Evolutionary conservation across 176 grass and related monocot species (phyloP), one percentile per base, ranked within the genome.

Genomic region (Leersia perrieri): DNA sequence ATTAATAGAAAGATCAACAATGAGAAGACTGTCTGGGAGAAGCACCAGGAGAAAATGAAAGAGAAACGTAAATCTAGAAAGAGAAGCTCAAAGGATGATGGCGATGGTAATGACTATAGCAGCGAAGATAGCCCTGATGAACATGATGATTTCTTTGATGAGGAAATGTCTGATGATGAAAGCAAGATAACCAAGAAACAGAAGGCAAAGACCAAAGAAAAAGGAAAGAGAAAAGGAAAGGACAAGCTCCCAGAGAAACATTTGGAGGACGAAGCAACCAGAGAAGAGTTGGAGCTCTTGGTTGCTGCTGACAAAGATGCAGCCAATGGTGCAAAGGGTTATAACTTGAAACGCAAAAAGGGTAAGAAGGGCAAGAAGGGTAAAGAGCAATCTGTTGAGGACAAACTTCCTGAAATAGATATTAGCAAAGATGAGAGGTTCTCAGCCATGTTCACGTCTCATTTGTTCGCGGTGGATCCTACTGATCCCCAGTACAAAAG

Each of bases 401-500:
- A 87, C n/a, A 89, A 92, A 77, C 68, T 91, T 73, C 86, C 88
- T 4, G 78, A 92, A 31, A 82, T 94, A 29, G 83, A 98, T 83
- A 62, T 90, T 78, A 85, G 70, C 76, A 88, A 86, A 58, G 92
- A 98, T 65, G 83, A 85, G 16, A 91, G 95, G 74, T 98, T 98
- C 83, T 74, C 82, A 53, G 53, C 39, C 33, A 88, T 98, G 71
- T 81, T 90, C 31, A 85, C 60, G 0, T 98, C 95, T 72, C 86
- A 89, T 83, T 76, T 86, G n/a, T 94, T 77, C 16, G 88, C 90
- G 0, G 10, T 98, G 88, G 95, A 98, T 78, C 95, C 92, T 62
- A 98, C 95, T 12, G 80, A 97, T 92, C 89, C 94, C 65, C 89
- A 92, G 58, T 94, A 90, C 76, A 97, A 94, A 79, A 97, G 94